A percentile compares a stretch with the other conserved stretches of the same genome.
Evolutionary conservation across 768 basidiomycete species (phyloP).

Genomic region (Xerocomellus amylosporus): DNA sequence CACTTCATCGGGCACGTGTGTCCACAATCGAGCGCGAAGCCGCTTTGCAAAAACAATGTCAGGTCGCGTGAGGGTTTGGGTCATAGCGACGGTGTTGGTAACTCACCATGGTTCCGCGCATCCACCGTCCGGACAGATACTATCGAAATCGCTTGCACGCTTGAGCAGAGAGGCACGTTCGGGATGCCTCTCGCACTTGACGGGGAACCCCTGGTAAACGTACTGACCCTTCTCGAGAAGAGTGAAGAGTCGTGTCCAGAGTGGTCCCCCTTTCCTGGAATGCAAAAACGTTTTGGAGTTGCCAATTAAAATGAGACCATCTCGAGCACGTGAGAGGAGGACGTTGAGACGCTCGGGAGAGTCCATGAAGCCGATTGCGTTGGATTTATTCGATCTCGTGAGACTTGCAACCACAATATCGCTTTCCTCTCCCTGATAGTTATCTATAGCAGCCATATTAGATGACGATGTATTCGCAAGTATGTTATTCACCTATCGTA

Average conservation of each 20-base stretch:
- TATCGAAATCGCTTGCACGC: slow-evolving; percentile 48
- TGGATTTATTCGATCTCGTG: slow-evolving; percentile 53
- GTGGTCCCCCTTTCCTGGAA: slow-evolving; percentile 12
- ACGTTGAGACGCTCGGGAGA: slow-evolving; percentile 69
- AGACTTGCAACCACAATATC: slow-evolving; percentile 62
- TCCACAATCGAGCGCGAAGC: slow-evolving; percentile 12
- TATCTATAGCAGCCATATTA: slow-evolving; percentile 43
- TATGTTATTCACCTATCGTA: slow-evolving; percentile 52
- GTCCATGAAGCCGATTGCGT: slow-evolving; percentile 69
- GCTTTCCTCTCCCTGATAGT: slow-evolving; percentile 75
- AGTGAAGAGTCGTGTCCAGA: slow-evolving; percentile 15
- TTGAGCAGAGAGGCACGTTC: slow-evolving; percentile 38
- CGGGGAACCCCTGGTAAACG: slow-evolving; percentile 42
- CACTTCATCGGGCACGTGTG: slow-evolving; percentile 61
- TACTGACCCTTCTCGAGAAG: slow-evolving; percentile 11
- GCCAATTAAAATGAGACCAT: slow-evolving; percentile 64
- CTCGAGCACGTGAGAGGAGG: slow-evolving; percentile 62
- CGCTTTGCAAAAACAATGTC: neutral
- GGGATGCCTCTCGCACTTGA: slow-evolving; percentile 54
- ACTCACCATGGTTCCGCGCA: slow-evolving; percentile 57
- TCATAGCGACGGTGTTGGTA: rapidly evolving
- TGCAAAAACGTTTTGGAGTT: slow-evolving; percentile 56
- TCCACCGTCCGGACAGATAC: slow-evolving; percentile 57
- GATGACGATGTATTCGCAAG: neutral
- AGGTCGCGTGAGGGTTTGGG: neutral